These are phyloP conservation scores for Madurella fahalii DNA, from an alignment of 2,329 filamentous ascomycete genomes.

Conservation along the genomic window DNA sequence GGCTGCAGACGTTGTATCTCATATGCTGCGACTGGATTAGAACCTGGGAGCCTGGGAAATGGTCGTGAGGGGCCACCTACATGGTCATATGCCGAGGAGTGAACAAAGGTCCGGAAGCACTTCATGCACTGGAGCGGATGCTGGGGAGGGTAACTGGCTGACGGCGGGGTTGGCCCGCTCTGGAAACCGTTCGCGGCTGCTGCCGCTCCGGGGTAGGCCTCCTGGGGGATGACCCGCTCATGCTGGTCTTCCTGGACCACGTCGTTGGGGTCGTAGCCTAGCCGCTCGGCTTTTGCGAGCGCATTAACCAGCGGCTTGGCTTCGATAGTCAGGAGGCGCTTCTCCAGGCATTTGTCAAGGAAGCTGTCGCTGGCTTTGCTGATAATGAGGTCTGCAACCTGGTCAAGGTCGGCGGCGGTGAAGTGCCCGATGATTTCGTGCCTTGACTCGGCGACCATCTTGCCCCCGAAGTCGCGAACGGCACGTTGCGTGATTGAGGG, in stretches of 20 bases:
- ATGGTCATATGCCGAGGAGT: slow-evolving; percentile 19
- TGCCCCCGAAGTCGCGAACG: slow-evolving; percentile 44
- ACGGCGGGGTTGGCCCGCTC: not conserved
- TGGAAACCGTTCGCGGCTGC: slow-evolving; percentile 4
- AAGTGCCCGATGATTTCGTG: slow-evolving; percentile 41
- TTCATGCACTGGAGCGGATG: slow-evolving; percentile 21
- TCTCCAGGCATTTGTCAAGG: slow-evolving; percentile 50
- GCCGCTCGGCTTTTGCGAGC: slow-evolving; percentile 52
- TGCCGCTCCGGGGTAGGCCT: slow-evolving; percentile 26
- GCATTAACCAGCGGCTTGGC: slow-evolving; percentile 54
- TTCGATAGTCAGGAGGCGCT: slow-evolving; percentile 49
- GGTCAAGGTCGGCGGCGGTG: slow-evolving; percentile 40
- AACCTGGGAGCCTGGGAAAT: not conserved
- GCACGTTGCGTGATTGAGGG: slow-evolving; percentile 35
- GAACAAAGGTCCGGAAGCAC: slow-evolving; percentile 26
- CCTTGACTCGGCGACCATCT: slow-evolving; percentile 39
- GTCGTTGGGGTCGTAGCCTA: slow-evolving; percentile 52
- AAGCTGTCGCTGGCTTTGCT: slow-evolving; percentile 45
- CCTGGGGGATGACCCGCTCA: slow-evolving; percentile 36
- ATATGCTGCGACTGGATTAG: slow-evolving; percentile 18
- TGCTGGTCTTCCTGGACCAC: slow-evolving; percentile 41
- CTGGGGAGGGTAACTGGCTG: not conserved
- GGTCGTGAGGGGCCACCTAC: slow-evolving; percentile 12
- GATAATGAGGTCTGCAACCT: slow-evolving; percentile 41
- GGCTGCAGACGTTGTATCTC: slow-evolving; percentile 19